Percentiles rank a stretch among this genome's conserved stretches.
Conservation (phyloP, 352 stramenopile species). For the Phytophthora pini region DNA sequence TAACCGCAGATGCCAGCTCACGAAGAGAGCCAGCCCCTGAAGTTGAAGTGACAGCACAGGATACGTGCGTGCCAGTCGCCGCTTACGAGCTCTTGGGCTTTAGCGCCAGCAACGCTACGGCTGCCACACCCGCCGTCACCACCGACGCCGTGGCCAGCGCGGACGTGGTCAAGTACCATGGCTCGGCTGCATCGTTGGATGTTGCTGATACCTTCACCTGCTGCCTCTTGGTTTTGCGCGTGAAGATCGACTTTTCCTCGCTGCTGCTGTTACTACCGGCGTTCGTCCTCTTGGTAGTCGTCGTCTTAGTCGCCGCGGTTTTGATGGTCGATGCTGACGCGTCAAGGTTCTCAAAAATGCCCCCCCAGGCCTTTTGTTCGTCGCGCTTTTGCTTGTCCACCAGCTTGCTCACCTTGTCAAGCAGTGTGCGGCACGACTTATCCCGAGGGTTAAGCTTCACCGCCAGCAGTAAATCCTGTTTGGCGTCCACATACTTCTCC, state of each 20-base stretch:
- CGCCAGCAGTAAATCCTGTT: constrained; percentile 79
- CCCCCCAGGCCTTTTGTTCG: constrained; percentile 84
- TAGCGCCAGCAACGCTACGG: constrained; percentile 61
- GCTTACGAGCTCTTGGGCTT: constrained; percentile 63
- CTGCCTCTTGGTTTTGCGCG: constrained; percentile 65
- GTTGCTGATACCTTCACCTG: constrained; percentile 21
- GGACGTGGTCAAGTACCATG: constrained; percentile 73
- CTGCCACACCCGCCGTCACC: constrained; percentile 73
- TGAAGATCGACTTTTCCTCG: constrained; percentile 73
- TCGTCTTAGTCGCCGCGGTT: constrained; percentile 17
- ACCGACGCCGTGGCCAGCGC: constrained; percentile 70
- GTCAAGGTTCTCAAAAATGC: constrained; percentile 73
- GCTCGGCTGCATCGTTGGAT: constrained; percentile 21
- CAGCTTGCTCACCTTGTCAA: constrained; percentile 76
- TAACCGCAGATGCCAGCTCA: constrained; percentile 9
- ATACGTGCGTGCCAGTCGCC: constrained; percentile 10
- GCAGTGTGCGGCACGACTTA: constrained; percentile 78
- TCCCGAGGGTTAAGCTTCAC: constrained; percentile 85
- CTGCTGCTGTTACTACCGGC: constrained; percentile 7
- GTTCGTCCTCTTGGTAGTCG: constrained; percentile 20
- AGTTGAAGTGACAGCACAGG: constrained; percentile 26
- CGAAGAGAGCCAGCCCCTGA: constrained; percentile 27
- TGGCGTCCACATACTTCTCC: constrained; percentile 75
- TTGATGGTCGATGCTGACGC: constrained; percentile 35
- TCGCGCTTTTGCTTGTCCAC: constrained; percentile 79